Percentiles rank a stretch among this genome's conserved stretches.
These are phyloP conservation scores for Ogataea corticis DNA, from an alignment of 805 yeast genomes.

Conservation along the genomic window DNA sequence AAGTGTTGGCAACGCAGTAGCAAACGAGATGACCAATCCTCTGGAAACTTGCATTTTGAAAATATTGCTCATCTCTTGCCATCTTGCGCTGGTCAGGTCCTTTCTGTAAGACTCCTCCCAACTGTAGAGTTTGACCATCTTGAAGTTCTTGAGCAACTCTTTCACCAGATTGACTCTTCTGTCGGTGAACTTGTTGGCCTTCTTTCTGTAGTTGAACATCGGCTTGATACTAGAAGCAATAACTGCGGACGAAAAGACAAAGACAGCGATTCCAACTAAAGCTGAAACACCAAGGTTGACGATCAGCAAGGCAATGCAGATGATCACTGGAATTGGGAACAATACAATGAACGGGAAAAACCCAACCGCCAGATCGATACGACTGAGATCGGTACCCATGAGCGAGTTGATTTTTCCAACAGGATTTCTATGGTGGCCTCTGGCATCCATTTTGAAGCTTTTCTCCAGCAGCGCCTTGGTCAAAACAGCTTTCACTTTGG, in stretches of 20 bases:
- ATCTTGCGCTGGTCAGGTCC: slow-evolving; percentile 55
- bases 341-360: slow-evolving; percentile 65
- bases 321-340: slow-evolving; percentile 61
- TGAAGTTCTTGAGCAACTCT: slow-evolving; percentile 76
- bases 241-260: slow-evolving; percentile 47
- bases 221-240: slow-evolving; percentile 48
- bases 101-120: slow-evolving; percentile 83
- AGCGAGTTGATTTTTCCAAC: slow-evolving; percentile 73
- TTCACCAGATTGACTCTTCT: slow-evolving; percentile 72
- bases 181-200: slow-evolving; percentile 68
- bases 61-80: slow-evolving; percentile 59
- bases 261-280: slow-evolving; percentile 66
- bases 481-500: slow-evolving; percentile 65
- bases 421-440: slow-evolving; percentile 63
- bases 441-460: slow-evolving; percentile 59
- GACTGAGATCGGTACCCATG: slow-evolving; percentile 77
- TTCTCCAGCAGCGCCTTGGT: slow-evolving; percentile 69
- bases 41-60: slow-evolving; percentile 64
- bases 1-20: slow-evolving; percentile 60
- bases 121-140: slow-evolving; percentile 80
- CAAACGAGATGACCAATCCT: slow-evolving; percentile 55
- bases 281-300: slow-evolving; percentile 72
- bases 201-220: slow-evolving; percentile 55
- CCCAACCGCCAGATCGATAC: slow-evolving; percentile 73
- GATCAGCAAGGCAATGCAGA: slow-evolving; percentile 65